Base-by-base conservation (phyloP, 176 grass and related monocot species). In the Zoysia japonica region DNA sequence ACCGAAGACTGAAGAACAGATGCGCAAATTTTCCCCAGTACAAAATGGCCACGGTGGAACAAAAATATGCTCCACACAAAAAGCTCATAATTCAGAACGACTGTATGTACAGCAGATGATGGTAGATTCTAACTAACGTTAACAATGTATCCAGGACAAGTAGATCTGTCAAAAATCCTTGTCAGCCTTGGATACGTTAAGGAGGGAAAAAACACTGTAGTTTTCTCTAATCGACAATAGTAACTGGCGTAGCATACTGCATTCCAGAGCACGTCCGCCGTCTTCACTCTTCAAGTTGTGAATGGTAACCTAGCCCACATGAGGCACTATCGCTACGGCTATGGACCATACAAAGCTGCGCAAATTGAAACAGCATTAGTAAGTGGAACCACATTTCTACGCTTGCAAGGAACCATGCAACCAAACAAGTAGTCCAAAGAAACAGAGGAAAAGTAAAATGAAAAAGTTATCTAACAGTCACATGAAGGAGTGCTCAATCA, bases 51-150 rank as follows among this genome's bases (percentile, higher is more conserved):
- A 9, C 3, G 9, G 6, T 28, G 11, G 3, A 45, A 46, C 8
- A 7, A n/a, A 19, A 1, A 8, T 5, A 68, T 16, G 17, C 1
- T 17, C 7, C 35, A 49, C 50, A 71, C 71, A 75, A 14, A 71
- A 71, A 59, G 77, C n/a, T 85, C 61, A 50, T 60, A 60, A 81
- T 83, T 63, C 41, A 75, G 77, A 45, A 83, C 67, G 71, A 65
- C 72, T 77, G 13, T 71, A 71, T 77, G 67, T 81, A 76, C 66
- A 71, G 16, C 36, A 59, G 66, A 56, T 39, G 42, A 66, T 66
- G 19, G 9, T 35, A 6, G n/a, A 81, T 59, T 57, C 28, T 71
- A 69, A 5, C 35, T 71, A 3, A 17, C 7, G 42, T 6, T 47
- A 40, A 60, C 36, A 41, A 13, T 77, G 71, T 67, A 16, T 8